Percentiles rank a stretch among this genome's conserved stretches.
These are phyloP conservation scores for Calocybe gangraenosa DNA, from an alignment of 768 basidiomycete species.

Conservation along the genomic window DNA sequence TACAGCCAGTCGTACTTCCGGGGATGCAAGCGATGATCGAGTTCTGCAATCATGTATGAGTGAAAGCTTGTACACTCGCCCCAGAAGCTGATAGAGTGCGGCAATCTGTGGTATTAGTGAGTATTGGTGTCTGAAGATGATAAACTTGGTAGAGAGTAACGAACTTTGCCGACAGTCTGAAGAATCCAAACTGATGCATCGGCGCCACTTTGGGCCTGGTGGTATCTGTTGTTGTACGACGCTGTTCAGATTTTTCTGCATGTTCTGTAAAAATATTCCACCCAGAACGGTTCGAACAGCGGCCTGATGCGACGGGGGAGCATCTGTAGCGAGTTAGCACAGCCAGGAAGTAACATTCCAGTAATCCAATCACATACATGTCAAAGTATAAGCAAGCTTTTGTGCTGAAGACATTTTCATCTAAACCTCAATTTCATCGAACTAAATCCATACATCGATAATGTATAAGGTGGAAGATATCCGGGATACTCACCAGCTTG, in stretches of 20 bases:
- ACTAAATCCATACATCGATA: background rate
- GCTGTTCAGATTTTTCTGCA: constrained; percentile 26
- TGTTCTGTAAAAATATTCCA: constrained; percentile 20
- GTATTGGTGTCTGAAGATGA: background rate
- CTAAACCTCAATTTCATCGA: constrained; percentile 4
- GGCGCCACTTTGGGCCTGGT: constrained; percentile 26
- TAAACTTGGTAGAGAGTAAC: background rate
- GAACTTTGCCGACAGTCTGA: constrained; percentile 21
- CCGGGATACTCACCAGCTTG: constrained; percentile 1
- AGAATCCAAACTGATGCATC: constrained; percentile 29
- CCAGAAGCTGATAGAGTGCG: constrained; percentile 14
- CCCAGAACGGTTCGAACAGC: constrained; percentile 19
- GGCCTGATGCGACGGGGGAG: constrained; percentile 22
- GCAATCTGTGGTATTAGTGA: constrained; percentile 14
- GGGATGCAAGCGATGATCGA: constrained; percentile 21
- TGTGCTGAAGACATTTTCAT: background rate
- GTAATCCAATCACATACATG: background rate
- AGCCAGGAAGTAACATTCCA: background rate
- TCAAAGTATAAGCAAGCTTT: background rate
- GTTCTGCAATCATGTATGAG: constrained; percentile 14
- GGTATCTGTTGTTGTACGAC: constrained; percentile 33
- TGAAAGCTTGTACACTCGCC: constrained; percentile 17
- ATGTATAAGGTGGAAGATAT: background rate
- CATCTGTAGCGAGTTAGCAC: constrained; percentile 10
- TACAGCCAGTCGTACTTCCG: constrained; percentile 14